phyloP scores from a whole-genome alignment of 164 flowering plant genomes.

The Tetrastigma voinierianum region DNA sequence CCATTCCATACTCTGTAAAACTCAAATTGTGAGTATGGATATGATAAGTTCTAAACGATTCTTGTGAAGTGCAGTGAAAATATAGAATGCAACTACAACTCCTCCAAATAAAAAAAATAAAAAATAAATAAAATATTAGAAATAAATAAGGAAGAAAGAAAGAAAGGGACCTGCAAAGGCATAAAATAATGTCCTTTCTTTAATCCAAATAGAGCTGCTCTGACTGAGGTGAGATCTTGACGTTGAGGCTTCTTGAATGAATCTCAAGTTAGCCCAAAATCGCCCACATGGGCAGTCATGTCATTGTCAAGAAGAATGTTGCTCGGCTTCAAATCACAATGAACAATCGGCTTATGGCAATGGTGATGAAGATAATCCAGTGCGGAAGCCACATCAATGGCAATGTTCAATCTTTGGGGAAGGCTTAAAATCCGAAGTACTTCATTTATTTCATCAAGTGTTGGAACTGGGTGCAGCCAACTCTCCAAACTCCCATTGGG shows the following conservation, averaged over 20 bases:
- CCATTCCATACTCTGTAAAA: constrained; percentile 27
- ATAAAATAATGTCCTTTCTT: constrained; percentile 23
- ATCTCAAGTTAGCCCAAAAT: constrained; percentile 31
- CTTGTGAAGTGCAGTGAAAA: neutral
- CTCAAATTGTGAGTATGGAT: neutral
- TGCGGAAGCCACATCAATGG: constrained; percentile 31
- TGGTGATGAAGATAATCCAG: constrained; percentile 37
- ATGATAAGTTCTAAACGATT: neutral
- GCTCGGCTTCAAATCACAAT: constrained; percentile 35
- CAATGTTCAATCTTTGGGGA: constrained; percentile 26
- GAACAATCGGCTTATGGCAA: constrained; percentile 15
- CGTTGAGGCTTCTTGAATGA: neutral
- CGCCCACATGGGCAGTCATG: constrained; percentile 31
- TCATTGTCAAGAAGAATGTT: constrained; percentile 31
- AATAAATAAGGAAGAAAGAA: neutral
- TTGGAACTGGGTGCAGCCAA: constrained; percentile 15
- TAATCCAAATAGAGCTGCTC: constrained; percentile 10
- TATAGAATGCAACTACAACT: neutral
- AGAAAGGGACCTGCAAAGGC: constrained; percentile 23
- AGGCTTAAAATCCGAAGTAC: constrained; percentile 11
- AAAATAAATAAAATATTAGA: neutral
- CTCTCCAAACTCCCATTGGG: constrained; percentile 16
- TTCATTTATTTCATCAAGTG: neutral
- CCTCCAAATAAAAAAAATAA: neutral
- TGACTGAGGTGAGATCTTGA: neutral